Evolutionary conservation across 441 rosid genomes (phyloP).

Genomic region (Macaranga tanarius): DNA sequence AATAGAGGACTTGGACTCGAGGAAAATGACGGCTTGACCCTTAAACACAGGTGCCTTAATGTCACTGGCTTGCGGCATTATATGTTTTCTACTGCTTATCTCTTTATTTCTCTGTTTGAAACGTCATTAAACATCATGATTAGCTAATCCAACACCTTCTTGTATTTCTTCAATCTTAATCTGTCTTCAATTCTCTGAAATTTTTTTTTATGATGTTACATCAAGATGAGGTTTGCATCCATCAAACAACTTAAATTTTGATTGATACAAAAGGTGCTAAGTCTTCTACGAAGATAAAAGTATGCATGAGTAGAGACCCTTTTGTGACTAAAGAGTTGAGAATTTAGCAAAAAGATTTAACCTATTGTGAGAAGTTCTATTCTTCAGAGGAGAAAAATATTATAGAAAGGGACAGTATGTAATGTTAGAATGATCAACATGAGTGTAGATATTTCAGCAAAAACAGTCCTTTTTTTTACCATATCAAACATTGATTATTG

Average conservation of each 20-base stretch:
- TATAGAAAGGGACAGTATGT: background rate
- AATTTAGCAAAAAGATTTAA: constrained; percentile 14
- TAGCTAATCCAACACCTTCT: background rate
- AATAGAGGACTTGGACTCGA: background rate
- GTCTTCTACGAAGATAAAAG: background rate
- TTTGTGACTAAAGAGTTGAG: constrained; percentile 4
- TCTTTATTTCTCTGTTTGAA: background rate
- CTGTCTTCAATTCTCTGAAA: too few relatives aligned
- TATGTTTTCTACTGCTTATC: too few relatives aligned
- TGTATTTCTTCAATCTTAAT: too few relatives aligned
- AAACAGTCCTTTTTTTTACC: background rate
- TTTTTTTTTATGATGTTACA: too few relatives aligned
- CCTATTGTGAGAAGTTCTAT: background rate
- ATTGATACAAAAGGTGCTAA: background rate
- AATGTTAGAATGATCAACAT: background rate
- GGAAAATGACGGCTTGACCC: constrained; percentile 7
- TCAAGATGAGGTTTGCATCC: background rate
- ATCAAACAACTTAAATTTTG: background rate
- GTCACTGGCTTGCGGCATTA: background rate
- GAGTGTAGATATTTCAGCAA: too few relatives aligned
- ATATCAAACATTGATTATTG: constrained; percentile 20
- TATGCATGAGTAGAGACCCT: background rate
- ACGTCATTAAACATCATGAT: constrained; percentile 12
- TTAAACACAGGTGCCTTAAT: background rate
- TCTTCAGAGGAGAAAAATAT: background rate